phyloP scores from a whole-genome alignment of 1,139 yeast genomes.

The Kurtzmaniella natalensis region DNA sequence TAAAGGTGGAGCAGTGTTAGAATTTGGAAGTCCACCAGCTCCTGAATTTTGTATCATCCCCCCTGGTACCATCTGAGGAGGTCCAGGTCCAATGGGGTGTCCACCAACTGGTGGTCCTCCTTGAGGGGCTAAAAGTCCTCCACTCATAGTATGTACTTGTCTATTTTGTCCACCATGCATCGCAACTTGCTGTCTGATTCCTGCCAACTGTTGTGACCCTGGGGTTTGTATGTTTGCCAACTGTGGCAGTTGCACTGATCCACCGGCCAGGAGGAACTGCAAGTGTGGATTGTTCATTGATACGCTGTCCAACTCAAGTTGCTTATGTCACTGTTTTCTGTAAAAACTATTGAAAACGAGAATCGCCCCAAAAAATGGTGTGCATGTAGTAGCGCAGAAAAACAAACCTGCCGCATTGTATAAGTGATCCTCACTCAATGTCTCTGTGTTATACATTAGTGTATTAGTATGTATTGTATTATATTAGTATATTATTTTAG shows the following conservation, averaged over 20 bases:
- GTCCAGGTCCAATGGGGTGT: conserved; percentile 7
- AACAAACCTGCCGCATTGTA: too few relatives aligned
- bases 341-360: too few relatives aligned
- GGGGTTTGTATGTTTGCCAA: conserved; percentile 19
- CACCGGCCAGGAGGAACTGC: conserved; percentile 35
- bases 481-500: too few relatives aligned
- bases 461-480: too few relatives aligned
- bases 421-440: too few relatives aligned
- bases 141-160: conserved; percentile 9
- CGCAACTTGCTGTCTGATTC: conserved; percentile 6
- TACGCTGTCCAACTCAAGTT: neutral
- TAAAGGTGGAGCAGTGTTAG: conserved; percentile 23
- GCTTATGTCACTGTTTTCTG: neutral
- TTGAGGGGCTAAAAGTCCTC: conserved; percentile 11
- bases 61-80: conserved; percentile 7
- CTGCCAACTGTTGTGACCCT: conserved; percentile 10
- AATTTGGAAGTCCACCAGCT: conserved; percentile 9
- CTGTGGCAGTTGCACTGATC: conserved; percentile 33
- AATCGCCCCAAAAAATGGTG: too few relatives aligned
- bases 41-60: conserved; percentile 11
- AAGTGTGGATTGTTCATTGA: conserved; percentile 40
- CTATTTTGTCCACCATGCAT: conserved; percentile 10
- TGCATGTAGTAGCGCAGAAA: too few relatives aligned
- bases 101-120: conserved; percentile 8
- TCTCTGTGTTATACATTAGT: too few relatives aligned